Percentiles rank a stretch among this genome's conserved stretches.
Evolutionary conservation across 83 land plant species (phyloP).

Genomic region (Picea engelmannii): DNA sequence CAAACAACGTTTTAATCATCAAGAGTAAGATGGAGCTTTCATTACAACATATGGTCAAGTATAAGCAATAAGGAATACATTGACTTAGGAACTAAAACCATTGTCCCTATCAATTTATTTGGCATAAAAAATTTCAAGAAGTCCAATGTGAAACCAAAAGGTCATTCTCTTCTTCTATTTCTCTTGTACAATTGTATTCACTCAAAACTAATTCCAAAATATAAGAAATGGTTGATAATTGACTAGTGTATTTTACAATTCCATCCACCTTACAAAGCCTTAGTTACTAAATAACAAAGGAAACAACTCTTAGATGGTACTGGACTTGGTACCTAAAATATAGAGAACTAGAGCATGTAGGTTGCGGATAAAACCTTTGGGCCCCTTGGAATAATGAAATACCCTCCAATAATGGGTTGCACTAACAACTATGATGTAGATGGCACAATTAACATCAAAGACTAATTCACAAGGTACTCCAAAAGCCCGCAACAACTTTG

Average conservation of each 20-base stretch:
- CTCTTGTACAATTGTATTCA: constrained; percentile 75
- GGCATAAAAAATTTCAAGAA: constrained; percentile 36
- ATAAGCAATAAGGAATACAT: constrained; percentile 71
- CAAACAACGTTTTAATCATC: constrained; percentile 27
- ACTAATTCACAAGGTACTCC: constrained; percentile 82
- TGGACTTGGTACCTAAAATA: constrained; percentile 77
- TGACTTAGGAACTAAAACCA: constrained; percentile 54
- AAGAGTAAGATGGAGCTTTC: constrained; percentile 43
- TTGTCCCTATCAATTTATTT: constrained; percentile 22
- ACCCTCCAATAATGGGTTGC: constrained; percentile 73
- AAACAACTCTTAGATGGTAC: constrained; percentile 65
- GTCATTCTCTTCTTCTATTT: constrained; percentile 73
- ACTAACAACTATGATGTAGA: constrained; percentile 81
- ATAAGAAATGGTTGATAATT: constrained; percentile 67
- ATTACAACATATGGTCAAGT: constrained; percentile 76
- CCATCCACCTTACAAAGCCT: constrained; percentile 61
- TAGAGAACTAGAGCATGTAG: constrained; percentile 85
- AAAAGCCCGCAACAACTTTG: constrained; percentile 69
- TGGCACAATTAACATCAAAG: constrained; percentile 60
- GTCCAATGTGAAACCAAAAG: constrained; percentile 53
- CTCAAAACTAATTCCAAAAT: constrained; percentile 78
- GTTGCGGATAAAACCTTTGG: constrained; percentile 74
- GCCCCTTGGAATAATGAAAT: constrained; percentile 76
- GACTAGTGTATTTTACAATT: constrained; percentile 39
- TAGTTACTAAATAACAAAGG: constrained; percentile 68